phyloP scores from a whole-genome alignment of 768 basidiomycete genomes.

The Boletus rubescentipes region DNA sequence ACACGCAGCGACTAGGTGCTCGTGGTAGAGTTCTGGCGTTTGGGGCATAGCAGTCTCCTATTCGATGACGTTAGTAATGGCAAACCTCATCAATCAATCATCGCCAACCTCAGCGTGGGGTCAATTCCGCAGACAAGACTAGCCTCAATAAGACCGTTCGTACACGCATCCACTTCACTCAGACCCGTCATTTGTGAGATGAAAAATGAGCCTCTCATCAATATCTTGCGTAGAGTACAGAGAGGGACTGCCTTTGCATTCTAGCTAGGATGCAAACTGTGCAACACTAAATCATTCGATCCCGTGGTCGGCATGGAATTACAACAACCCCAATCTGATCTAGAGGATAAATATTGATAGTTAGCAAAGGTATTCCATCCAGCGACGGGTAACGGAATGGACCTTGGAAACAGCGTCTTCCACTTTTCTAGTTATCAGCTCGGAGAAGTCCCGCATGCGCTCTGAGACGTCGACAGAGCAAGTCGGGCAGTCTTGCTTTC shows the following conservation, averaged over 20 bases:
- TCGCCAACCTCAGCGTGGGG: too few relatives aligned
- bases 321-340: not conserved
- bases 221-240: too few relatives aligned
- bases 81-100: too few relatives aligned
- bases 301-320: not conserved
- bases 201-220: not conserved
- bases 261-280: not conserved
- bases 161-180: too few relatives aligned
- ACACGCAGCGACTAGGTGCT: too few relatives aligned
- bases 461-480: slow-evolving; percentile 1
- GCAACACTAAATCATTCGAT: not conserved
- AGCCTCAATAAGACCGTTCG: too few relatives aligned
- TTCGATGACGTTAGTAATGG: too few relatives aligned
- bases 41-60: too few relatives aligned
- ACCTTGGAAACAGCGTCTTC: slow-evolving; percentile 12
- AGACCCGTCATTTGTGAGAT: too few relatives aligned
- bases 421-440: slow-evolving; percentile 7
- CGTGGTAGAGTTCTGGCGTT: too few relatives aligned
- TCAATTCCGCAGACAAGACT: too few relatives aligned
- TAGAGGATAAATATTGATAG: not conserved
- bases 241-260: not conserved
- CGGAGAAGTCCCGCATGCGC: slow-evolving; percentile 14
- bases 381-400: not conserved
- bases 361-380: not conserved
- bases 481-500: not conserved